Conservation (phyloP, 2,329 filamentous ascomycete genomes). For the Talaromyces atroroseus region DNA sequence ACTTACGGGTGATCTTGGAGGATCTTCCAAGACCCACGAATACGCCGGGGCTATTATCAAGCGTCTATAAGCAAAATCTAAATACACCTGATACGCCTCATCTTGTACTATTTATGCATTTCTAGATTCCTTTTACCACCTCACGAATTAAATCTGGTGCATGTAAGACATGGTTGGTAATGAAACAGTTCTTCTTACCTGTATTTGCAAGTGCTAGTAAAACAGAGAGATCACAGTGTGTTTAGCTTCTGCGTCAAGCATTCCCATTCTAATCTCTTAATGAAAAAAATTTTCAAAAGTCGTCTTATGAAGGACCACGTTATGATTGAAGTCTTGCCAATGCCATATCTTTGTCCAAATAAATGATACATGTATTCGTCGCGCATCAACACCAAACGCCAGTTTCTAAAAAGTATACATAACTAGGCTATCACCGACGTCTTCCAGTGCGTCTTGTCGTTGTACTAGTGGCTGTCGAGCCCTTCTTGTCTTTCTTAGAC, state of each 20-base stretch:
- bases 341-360: neutral
- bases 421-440: conserved; percentile 23
- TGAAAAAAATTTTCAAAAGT: neutral
- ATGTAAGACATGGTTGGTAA: conserved; percentile 22
- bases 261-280: neutral
- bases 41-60: conserved; percentile 89
- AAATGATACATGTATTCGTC: neutral
- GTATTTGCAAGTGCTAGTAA: conserved; percentile 21
- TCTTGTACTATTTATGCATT: conserved; percentile 34
- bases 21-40: conserved; percentile 92
- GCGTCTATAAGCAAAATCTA: conserved; percentile 42
- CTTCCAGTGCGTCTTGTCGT: conserved; percentile 24
- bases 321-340: neutral
- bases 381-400: neutral
- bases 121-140: conserved; percentile 16
- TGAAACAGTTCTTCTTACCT: conserved; percentile 7
- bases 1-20: conserved; percentile 92
- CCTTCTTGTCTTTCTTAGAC: conserved; percentile 26
- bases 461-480: conserved; percentile 1
- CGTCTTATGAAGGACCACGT: neutral
- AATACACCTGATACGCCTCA: conserved; percentile 10
- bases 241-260: conserved; percentile 2
- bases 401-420: neutral
- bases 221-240: conserved; percentile 10
- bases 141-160: conserved; percentile 31